Conservation (phyloP, 805 yeast genomes). For the Nakazawaea ernobii region DNA sequence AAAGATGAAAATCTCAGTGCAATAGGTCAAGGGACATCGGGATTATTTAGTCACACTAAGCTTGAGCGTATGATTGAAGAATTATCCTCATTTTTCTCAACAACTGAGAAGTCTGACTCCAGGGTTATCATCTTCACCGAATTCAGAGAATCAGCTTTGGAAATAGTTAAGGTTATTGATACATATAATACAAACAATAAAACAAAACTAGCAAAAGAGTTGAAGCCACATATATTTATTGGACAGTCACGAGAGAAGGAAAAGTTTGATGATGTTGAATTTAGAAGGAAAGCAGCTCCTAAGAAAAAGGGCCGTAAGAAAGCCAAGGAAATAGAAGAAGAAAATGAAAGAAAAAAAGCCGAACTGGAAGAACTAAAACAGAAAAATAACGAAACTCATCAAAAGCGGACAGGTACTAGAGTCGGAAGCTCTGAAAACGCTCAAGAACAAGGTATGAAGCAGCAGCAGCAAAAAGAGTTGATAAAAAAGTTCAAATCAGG, state of each 20-base stretch:
- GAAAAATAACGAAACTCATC: conserved; percentile 16
- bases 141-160: conserved; percentile 83
- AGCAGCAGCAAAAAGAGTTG: conserved; percentile 76
- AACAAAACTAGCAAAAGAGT: conserved; percentile 22
- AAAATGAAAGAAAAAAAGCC: conserved; percentile 24
- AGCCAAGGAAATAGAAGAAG: conserved; percentile 26
- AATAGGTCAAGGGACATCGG: conserved; percentile 18
- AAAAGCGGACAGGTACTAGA: conserved; percentile 17
- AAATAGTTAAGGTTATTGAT: conserved; percentile 67
- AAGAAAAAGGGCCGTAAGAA: conserved; percentile 37
- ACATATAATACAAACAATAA: conserved; percentile 20
- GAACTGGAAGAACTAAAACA: conserved; percentile 18
- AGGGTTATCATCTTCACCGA: conserved; percentile 87
- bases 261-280: conserved; percentile 54
- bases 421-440: conserved; percentile 70
- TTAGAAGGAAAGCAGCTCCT: conserved; percentile 34
- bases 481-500: conserved; percentile 72
- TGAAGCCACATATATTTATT: conserved; percentile 79
- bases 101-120: conserved; percentile 40
- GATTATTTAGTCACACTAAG: conserved; percentile 63
- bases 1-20: conserved; percentile 20
- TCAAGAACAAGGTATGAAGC: conserved; percentile 82
- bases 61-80: conserved; percentile 53
- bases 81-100: conserved; percentile 47
- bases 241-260: conserved; percentile 84